Percentiles rank a stretch among this genome's conserved stretches.
These are phyloP conservation scores for Clavariopsis aquatica DNA, from an alignment of 495 filamentous ascomycete genomes.

Conservation along the genomic window DNA sequence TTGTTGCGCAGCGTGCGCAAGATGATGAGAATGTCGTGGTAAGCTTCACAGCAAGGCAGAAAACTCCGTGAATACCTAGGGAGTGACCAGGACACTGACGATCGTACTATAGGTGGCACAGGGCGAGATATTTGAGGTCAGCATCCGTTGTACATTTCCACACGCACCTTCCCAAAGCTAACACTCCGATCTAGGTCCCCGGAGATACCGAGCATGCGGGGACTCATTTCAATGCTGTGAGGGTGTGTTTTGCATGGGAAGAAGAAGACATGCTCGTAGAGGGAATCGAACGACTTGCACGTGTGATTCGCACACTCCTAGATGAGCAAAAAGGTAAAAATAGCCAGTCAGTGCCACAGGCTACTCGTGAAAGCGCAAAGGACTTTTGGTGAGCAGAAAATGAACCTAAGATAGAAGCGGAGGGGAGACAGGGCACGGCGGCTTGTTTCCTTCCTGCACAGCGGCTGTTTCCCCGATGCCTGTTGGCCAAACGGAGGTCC, in stretches of 20 bases:
- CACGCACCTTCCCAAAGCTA: background rate
- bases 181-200: conserved; percentile 47
- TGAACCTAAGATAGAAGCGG: background rate
- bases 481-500: background rate
- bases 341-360: conserved; percentile 23
- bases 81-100: background rate
- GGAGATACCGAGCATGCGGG: conserved; percentile 42
- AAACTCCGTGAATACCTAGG: background rate
- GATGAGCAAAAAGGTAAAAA: conserved; percentile 25
- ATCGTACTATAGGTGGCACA: conserved; percentile 32
- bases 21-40: conserved; percentile 63
- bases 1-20: conserved; percentile 57
- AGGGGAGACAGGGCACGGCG: background rate
- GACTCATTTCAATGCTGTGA: conserved; percentile 57
- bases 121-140: conserved; percentile 68
- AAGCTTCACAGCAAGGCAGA: background rate
- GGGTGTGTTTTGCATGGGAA: conserved; percentile 74
- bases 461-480: background rate
- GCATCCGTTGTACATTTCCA: background rate
- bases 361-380: conserved; percentile 12
- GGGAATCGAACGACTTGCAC: conserved; percentile 64
- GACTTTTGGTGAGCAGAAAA: conserved; percentile 28
- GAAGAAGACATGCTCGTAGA: conserved; percentile 66
- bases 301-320: conserved; percentile 46
- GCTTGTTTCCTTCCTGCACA: background rate